These are phyloP conservation scores for Purpureocillium lavendulum DNA, from an alignment of 2,329 filamentous ascomycete species.

Conservation along the genomic window DNA sequence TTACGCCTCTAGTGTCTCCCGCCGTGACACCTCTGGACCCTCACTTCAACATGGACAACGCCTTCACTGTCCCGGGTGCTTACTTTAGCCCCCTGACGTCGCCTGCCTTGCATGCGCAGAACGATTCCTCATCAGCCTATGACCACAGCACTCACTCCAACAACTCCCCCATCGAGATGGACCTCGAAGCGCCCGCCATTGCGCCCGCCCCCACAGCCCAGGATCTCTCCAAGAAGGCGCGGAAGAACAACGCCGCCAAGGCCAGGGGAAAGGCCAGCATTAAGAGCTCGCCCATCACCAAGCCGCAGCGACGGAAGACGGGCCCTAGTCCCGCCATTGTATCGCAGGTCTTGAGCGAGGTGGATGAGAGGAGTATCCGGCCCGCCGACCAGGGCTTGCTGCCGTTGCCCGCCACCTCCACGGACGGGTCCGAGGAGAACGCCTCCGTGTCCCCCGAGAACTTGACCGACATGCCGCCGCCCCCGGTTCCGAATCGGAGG, in stretches of 20 bases:
- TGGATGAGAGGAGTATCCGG: conserved; percentile 31
- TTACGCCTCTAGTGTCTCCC: conserved; percentile 76
- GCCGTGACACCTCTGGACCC: conserved; percentile 73
- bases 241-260: conserved; percentile 44
- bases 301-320: conserved; percentile 50
- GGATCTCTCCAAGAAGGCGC: conserved; percentile 42
- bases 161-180: conserved; percentile 51
- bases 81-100: conserved; percentile 83
- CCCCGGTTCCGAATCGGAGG: conserved; percentile 56
- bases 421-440: conserved; percentile 55
- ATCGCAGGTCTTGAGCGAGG: conserved; percentile 45
- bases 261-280: conserved; percentile 44
- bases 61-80: conserved; percentile 56
- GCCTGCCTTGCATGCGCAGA: conserved; percentile 68
- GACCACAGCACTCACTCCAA: conserved; percentile 35
- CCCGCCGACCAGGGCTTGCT: conserved; percentile 27
- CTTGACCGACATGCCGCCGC: conserved; percentile 58
- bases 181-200: conserved; percentile 34
- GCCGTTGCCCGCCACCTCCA: conserved; percentile 28
- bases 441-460: conserved; percentile 57
- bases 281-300: conserved; percentile 65
- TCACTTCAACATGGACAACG: conserved; percentile 52
- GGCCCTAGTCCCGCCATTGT: conserved; percentile 46
- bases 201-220: conserved; percentile 31
- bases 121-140: conserved; percentile 37